Percentiles rank a stretch among this genome's conserved stretches.
Conservation (phyloP, 1,284 basidiomycete genomes). For the Hemileia vastatrix region DNA sequence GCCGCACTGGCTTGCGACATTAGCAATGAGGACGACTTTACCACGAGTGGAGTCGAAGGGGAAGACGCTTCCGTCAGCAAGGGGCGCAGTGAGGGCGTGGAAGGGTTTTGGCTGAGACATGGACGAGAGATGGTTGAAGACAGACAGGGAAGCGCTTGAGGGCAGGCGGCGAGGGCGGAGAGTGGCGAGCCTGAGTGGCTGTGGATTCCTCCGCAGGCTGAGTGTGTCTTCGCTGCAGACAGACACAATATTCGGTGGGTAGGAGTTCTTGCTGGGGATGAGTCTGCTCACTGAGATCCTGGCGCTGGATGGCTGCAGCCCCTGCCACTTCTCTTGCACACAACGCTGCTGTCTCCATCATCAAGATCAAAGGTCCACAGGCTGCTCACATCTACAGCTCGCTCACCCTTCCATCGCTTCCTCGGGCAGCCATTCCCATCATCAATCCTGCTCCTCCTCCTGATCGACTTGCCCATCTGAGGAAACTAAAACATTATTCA, state of each 20-base stretch:
- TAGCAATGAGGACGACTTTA: constrained; percentile 18
- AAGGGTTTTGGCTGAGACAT: too few species aligned
- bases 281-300: too few species aligned
- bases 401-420: constrained; percentile 49
- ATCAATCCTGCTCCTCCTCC: constrained; percentile 21
- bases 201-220: too few species aligned
- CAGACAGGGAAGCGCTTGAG: too few species aligned
- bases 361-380: constrained; percentile 69
- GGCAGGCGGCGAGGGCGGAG: too few species aligned
- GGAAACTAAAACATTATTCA: constrained; percentile 58
- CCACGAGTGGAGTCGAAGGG: background rate
- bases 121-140: too few species aligned
- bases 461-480: constrained; percentile 61
- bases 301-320: too few species aligned
- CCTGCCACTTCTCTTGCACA: constrained; percentile 66
- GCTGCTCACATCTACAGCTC: constrained; percentile 54
- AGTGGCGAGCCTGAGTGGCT: too few species aligned
- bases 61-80: constrained; percentile 8
- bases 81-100: background rate
- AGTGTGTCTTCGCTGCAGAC: too few species aligned
- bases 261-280: too few species aligned
- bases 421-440: background rate
- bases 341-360: constrained; percentile 67
- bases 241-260: too few species aligned
- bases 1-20: constrained; percentile 10